Evolutionary conservation across 1,139 yeast species (phyloP), one percentile per base, ranked within the genome.

Genomic region (Candida labiduridarum): DNA sequence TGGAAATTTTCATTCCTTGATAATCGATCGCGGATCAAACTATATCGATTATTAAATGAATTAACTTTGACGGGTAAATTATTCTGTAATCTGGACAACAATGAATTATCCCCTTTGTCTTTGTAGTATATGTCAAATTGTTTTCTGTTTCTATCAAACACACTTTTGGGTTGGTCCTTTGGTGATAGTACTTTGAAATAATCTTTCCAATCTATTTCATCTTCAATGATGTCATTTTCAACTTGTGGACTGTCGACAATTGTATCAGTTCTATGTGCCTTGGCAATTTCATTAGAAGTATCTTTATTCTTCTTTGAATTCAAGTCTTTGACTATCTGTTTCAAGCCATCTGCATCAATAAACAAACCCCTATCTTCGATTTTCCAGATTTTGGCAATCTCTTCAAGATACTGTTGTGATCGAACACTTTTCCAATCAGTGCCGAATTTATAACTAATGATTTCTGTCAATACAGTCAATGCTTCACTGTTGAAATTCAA

Each of bases 401-500:
- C 87, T 60, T 94, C 98, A 39, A 94, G 66, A 57, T 87, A 86
- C 51, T 75, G 72, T 56, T 86, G 85, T 0, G 95, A 79, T 46
- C 78, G 79, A 0, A 82, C 71, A 15, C 89, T 83, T 59, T 87
- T 80, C 99, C 99, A 94, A 44, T 89, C 92, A 10, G 80, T 80
- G 2, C 99, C 98, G 68, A 85, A 92, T 47, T 80, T 78, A 44
- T 76, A 76, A 7, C 97, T 94, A 38, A 94, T 76, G 50, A 81
- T 80, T 18, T 84, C 85, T 0, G 97, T 89, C 45, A 95, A 72
- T 1, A 80, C 79, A 44, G 78, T 79, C 19, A 94, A 74, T 0
- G 97, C 98, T 54, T 89, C 87, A 0, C 97, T 85, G 61, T 94
- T 91, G 55, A 94, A 81, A 64, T 92, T 92, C 25, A 94, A 77